Evolutionary conservation across 306 rosid species (phyloP).

Genomic region (Cicer pinnatifidum): DNA sequence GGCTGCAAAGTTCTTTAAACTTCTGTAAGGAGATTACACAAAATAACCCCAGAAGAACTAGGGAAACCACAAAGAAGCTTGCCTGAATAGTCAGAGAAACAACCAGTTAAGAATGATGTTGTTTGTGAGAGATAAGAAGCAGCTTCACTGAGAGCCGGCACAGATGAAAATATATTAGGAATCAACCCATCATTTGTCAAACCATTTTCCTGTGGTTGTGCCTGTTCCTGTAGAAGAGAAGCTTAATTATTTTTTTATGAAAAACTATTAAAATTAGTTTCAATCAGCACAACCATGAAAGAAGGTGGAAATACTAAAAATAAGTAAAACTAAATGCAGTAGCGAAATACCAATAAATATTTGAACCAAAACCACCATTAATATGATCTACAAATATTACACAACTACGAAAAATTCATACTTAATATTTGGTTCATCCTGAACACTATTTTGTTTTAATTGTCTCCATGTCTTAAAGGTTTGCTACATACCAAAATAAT

Average conservation of each 20-base stretch:
- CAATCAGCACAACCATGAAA: slow-evolving; percentile 29
- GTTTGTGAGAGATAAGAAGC: slow-evolving; percentile 89
- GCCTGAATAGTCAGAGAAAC: slow-evolving; percentile 90
- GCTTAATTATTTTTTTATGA: neutral
- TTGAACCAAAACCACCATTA: slow-evolving; percentile 21
- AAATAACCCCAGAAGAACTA: slow-evolving; percentile 32
- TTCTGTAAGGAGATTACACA: slow-evolving; percentile 25
- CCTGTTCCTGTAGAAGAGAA: slow-evolving; percentile 49
- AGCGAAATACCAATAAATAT: slow-evolving; percentile 24
- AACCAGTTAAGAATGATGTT: slow-evolving; percentile 76
- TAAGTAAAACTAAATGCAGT: slow-evolving; percentile 3
- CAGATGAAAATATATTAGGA: slow-evolving; percentile 82
- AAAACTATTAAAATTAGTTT: neutral
- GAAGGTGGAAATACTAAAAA: slow-evolving; percentile 11
- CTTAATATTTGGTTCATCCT: neutral
- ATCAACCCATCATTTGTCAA: slow-evolving; percentile 61
- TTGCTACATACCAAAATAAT: neutral
- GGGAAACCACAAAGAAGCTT: slow-evolving; percentile 42
- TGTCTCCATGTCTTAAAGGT: neutral
- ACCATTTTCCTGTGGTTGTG: slow-evolving; percentile 49
- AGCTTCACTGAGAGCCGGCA: slow-evolving; percentile 85
- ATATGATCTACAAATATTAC: no score
- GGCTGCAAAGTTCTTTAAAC: slow-evolving; percentile 30
- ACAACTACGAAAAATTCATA: no score
- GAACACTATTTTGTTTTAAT: slow-evolving; percentile 1